Percentiles rank a stretch among this genome's conserved stretches.
phyloP scores from a whole-genome alignment of 2,329 filamentous ascomycete genomes.

The Ilyonectria robusta region DNA sequence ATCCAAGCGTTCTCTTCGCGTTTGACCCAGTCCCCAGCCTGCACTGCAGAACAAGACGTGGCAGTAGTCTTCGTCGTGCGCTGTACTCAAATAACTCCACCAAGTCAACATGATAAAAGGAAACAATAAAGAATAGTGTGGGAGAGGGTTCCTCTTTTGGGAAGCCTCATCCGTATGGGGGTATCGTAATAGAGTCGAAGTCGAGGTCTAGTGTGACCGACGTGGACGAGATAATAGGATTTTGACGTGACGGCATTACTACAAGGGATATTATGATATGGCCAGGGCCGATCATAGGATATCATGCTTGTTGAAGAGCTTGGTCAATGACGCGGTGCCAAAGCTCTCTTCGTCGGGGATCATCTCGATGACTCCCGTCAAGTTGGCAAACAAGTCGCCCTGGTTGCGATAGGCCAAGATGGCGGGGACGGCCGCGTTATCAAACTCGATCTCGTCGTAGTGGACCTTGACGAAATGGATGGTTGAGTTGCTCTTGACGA shows the following conservation, averaged over 20 bases:
- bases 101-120: slow-evolving; percentile 23
- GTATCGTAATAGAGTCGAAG: slow-evolving; percentile 45
- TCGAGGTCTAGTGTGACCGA: slow-evolving; percentile 25
- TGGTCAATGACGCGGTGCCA: slow-evolving; percentile 66
- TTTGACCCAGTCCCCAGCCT: slow-evolving; percentile 25
- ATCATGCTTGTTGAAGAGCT: slow-evolving; percentile 66
- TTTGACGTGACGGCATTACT: slow-evolving; percentile 48
- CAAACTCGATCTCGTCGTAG: slow-evolving; percentile 94
- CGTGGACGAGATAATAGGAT: slow-evolving; percentile 25
- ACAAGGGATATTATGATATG: slow-evolving; percentile 29
- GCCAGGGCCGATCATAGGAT: slow-evolving; percentile 60
- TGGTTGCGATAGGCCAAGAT: slow-evolving; percentile 89
- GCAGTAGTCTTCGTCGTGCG: slow-evolving; percentile 20
- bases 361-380: slow-evolving; percentile 89
- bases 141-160: slow-evolving; percentile 31
- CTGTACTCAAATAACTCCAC: slow-evolving; percentile 29
- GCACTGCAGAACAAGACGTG: slow-evolving; percentile 13
- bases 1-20: slow-evolving; percentile 33
- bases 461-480: slow-evolving; percentile 93
- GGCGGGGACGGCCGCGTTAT: slow-evolving; percentile 88
- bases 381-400: slow-evolving; percentile 90
- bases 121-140: slow-evolving; percentile 28
- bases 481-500: slow-evolving; percentile 79
- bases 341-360: slow-evolving; percentile 79
- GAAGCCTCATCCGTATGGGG: slow-evolving; percentile 33